A percentile compares a stretch with the other conserved stretches of the same genome.
Conservation (phyloP, 768 basidiomycete genomes). For the Sarcodon aspratus region DNA sequence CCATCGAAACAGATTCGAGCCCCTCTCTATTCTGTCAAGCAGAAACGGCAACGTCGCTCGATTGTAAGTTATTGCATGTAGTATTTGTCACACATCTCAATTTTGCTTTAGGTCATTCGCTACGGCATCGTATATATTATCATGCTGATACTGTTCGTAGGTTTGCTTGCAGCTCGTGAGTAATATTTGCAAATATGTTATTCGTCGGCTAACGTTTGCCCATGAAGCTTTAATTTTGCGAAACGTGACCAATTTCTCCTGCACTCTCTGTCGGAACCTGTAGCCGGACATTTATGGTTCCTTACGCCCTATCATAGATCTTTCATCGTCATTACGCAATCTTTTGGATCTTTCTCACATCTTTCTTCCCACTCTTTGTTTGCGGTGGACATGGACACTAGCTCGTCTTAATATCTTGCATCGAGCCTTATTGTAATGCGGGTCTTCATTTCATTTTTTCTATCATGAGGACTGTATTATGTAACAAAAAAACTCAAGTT, state of each 20-base stretch:
- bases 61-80: slow-evolving; percentile 42
- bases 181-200: slow-evolving; percentile 7
- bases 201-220: too few relatives aligned
- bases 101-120: slow-evolving; percentile 51
- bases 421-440: too few relatives aligned
- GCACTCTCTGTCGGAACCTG: not conserved
- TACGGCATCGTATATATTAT: slow-evolving; percentile 71
- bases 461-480: too few relatives aligned
- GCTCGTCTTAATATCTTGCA: too few relatives aligned
- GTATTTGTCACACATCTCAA: slow-evolving; percentile 6
- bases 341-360: too few relatives aligned
- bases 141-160: slow-evolving; percentile 59
- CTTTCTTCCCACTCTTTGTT: too few relatives aligned
- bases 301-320: not conserved
- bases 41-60: slow-evolving; percentile 81
- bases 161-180: slow-evolving; percentile 72
- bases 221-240: not conserved
- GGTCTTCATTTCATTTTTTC: too few relatives aligned
- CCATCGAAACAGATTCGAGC: slow-evolving; percentile 92
- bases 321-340: not conserved
- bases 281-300: not conserved
- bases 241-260: not conserved
- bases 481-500: too few relatives aligned
- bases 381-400: too few relatives aligned
- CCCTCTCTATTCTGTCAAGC: slow-evolving; percentile 82